These are phyloP conservation scores for Jatropha curcas DNA, from an alignment of 345 rosid species.

Conservation along the genomic window DNA sequence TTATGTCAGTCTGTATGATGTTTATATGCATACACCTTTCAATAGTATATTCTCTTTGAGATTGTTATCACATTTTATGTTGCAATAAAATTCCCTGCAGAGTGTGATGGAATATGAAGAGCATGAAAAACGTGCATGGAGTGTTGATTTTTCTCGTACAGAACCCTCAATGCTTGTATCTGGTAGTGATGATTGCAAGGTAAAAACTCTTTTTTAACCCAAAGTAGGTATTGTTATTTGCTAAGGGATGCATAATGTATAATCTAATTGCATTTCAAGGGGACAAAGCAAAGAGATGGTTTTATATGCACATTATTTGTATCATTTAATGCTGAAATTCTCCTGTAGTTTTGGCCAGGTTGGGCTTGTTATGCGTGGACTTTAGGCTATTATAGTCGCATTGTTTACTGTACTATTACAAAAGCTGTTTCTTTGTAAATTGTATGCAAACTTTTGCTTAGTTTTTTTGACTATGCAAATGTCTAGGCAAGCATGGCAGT, in stretches of 20 bases:
- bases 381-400: neutral
- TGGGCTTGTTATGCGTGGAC: neutral
- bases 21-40: neutral
- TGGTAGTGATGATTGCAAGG: constrained; percentile 99
- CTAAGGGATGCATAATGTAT: neutral
- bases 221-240: constrained; percentile 10
- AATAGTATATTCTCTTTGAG: neutral
- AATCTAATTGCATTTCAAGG: constrained; percentile 2
- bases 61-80: constrained; percentile 8
- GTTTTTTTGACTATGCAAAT: neutral
- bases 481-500: neutral
- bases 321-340: neutral
- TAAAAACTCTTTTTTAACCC: constrained; percentile 24
- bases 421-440: neutral
- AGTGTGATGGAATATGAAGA: constrained; percentile 98
- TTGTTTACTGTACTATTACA: neutral
- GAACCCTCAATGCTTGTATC: constrained; percentile 98
- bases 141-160: constrained; percentile 91
- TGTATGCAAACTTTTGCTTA: neutral
- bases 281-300: constrained; percentile 6
- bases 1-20: no score
- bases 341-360: neutral
- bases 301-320: neutral
- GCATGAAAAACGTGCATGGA: constrained; percentile 99
- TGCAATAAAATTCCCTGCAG: constrained; percentile 36